Percentiles rank a stretch among this genome's conserved stretches.
Evolutionary conservation across 31 red algal genomes (phyloP).

Genomic region (Endocladia muricata): DNA sequence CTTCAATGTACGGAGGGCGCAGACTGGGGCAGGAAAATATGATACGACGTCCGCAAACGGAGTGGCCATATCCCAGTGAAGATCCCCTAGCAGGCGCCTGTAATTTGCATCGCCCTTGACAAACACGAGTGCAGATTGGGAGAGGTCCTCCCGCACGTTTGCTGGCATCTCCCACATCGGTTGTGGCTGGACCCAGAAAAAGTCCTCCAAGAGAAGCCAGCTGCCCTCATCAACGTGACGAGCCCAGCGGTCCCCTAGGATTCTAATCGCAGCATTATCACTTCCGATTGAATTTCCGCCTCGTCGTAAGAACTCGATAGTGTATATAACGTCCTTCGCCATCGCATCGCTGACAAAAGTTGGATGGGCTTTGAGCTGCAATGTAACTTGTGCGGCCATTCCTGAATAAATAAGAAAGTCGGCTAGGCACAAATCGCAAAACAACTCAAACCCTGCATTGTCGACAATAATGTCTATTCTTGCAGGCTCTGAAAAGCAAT

Average conservation of each 20-base stretch:
- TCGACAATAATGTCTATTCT: conserved; percentile 91
- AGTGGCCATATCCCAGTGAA: conserved; percentile 61
- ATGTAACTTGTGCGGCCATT: conserved; percentile 39
- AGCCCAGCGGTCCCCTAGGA: conserved; percentile 60
- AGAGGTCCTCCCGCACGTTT: conserved; percentile 17
- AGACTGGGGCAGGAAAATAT: conserved; percentile 84
- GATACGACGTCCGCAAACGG: conserved; percentile 71
- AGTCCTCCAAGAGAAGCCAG: conserved; percentile 72
- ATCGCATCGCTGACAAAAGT: conserved; percentile 96
- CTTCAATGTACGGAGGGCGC: conserved; percentile 90
- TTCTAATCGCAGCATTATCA: not conserved
- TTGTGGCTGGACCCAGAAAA: conserved; percentile 94
- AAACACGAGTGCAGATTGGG: conserved; percentile 52
- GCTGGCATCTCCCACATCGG: conserved; percentile 94
- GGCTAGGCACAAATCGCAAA: conserved; percentile 90
- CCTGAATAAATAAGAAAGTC: conserved; percentile 72
- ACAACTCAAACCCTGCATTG: conserved; percentile 96
- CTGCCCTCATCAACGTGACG: conserved; percentile 40
- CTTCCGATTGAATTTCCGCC: not conserved
- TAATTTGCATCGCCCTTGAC: conserved; percentile 99
- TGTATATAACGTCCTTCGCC: conserved; percentile 75
- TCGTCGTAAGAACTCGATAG: conserved; percentile 47
- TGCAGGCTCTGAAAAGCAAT: not conserved
- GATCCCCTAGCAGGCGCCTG: conserved; percentile 86
- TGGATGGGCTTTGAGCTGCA: conserved; percentile 90